These are phyloP conservation scores for Stereocaulon alpinum DNA, from an alignment of 495 filamentous ascomycete species.

Conservation along the genomic window DNA sequence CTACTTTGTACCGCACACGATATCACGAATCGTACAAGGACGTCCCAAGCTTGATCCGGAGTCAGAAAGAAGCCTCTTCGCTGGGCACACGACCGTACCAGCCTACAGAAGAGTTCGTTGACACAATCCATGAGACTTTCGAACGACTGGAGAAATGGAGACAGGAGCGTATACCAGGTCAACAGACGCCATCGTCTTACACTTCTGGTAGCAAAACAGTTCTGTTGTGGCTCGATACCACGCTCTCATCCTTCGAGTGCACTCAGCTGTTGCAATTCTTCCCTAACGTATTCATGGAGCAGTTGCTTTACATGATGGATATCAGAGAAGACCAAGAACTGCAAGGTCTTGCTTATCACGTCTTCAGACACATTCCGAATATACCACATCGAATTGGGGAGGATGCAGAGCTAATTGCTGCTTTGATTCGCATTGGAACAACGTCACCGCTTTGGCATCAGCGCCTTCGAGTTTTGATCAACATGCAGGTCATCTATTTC, in stretches of 20 bases:
- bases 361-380: conserved; percentile 94
- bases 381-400: conserved; percentile 84
- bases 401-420: conserved; percentile 70
- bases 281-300: conserved; percentile 74
- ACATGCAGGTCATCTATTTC: conserved; percentile 99
- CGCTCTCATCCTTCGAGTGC: conserved; percentile 84
- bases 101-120: conserved; percentile 62
- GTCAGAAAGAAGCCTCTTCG: conserved; percentile 67
- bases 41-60: conserved; percentile 60
- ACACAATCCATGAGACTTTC: conserved; percentile 68
- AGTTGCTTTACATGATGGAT: conserved; percentile 99
- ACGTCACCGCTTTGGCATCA: conserved; percentile 91
- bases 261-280: conserved; percentile 87
- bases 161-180: conserved; percentile 69
- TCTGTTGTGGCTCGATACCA: conserved; percentile 86
- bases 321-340: conserved; percentile 97
- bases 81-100: conserved; percentile 78
- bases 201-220: conserved; percentile 95
- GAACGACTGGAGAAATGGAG: conserved; percentile 78
- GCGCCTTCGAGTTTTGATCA: conserved; percentile 90
- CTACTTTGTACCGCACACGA: conserved; percentile 74
- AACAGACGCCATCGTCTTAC: conserved; percentile 88
- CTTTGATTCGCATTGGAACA: conserved; percentile 80
- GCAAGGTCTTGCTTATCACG: conserved; percentile 88
- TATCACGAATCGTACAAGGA: conserved; percentile 88